Evolutionary conservation across 2,329 filamentous ascomycete genomes (phyloP).

Genomic region (Triangularia verruculosa): DNA sequence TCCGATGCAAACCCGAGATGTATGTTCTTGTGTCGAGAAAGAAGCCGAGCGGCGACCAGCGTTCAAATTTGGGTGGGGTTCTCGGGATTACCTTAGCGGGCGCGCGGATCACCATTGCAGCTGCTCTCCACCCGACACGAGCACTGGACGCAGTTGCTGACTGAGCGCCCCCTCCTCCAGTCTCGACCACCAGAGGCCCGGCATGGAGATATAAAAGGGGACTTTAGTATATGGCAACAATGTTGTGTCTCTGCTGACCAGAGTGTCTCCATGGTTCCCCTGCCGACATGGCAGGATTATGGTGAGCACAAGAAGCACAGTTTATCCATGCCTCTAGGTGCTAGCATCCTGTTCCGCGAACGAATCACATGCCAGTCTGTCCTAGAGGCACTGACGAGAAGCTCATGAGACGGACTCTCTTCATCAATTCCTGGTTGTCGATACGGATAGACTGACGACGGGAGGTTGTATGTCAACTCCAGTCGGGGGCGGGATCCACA

Average conservation of each 20-base stretch:
- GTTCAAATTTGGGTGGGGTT: conserved; percentile 15
- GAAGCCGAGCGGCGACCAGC: conserved; percentile 23
- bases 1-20: conserved; percentile 32
- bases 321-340: no score
- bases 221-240: not conserved
- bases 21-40: conserved; percentile 12
- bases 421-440: no score
- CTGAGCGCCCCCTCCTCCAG: conserved; percentile 4
- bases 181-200: not conserved
- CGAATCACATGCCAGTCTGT: no score
- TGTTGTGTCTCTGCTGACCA: no score
- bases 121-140: not conserved
- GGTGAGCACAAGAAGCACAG: no score
- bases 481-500: not conserved
- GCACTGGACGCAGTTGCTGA: conserved; percentile 11
- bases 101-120: conserved; percentile 4
- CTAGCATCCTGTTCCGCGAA: no score
- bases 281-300: no score
- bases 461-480: no score
- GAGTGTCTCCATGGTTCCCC: no score
- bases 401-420: no score
- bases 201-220: not conserved
- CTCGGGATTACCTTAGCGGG: conserved; percentile 23
- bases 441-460: no score
- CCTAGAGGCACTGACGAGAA: no score